These are phyloP conservation scores for Elaeis oleifera DNA, from an alignment of 202 grass and related monocot genomes.

Conservation along the genomic window DNA sequence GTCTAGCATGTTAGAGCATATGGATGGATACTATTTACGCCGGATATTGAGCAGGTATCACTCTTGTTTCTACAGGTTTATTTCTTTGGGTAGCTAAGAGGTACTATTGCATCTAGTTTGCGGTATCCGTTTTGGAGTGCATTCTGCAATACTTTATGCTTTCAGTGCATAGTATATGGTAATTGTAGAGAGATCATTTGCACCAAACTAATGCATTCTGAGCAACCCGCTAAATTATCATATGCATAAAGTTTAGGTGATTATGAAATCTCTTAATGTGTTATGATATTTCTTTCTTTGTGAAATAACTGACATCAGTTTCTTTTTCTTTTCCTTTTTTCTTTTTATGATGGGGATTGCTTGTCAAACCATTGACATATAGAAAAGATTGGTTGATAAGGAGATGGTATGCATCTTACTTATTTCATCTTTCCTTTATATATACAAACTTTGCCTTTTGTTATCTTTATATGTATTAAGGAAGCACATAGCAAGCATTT, in stretches of 20 bases:
- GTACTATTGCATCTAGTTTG: neutral
- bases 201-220: too few species aligned
- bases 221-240: too few species aligned
- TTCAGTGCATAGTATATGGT: too few species aligned
- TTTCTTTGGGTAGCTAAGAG: conserved; percentile 14
- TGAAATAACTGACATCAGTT: neutral
- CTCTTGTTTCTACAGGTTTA: conserved; percentile 5
- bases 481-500: too few species aligned
- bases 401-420: conserved; percentile 55
- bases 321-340: conserved; percentile 2
- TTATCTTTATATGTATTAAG: too few species aligned
- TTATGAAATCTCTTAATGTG: too few species aligned
- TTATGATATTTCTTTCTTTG: too few species aligned
- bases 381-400: conserved; percentile 83
- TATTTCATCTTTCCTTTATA: conserved; percentile 18
- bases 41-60: conserved; percentile 78
- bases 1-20: conserved; percentile 79
- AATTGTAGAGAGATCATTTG: too few species aligned
- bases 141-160: too few species aligned
- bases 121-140: too few species aligned
- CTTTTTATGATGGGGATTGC: conserved; percentile 15
- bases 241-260: too few species aligned
- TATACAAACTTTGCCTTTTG: conserved; percentile 6
- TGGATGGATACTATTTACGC: conserved; percentile 91
- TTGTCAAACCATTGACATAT: conserved; percentile 26